Evolutionary conservation across 139 green algal species (phyloP), one percentile per base, ranked within the genome.

Genomic region (Chlamydomonas incerta): DNA sequence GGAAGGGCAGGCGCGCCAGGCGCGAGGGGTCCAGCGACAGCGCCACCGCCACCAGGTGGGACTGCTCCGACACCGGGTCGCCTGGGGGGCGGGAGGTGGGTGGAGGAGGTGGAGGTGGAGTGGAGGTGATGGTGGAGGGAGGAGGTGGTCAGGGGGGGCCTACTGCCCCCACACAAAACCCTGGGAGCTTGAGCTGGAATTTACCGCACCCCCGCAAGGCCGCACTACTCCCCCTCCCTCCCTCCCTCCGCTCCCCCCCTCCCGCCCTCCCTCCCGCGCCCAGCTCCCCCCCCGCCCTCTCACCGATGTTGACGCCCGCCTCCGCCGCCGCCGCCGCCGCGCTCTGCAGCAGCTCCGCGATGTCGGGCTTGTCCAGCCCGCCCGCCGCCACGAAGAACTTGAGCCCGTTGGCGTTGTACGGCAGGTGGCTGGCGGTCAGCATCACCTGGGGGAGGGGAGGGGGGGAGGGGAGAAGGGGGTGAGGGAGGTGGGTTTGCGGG

Each of bases 391-490:
- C 91, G 86, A 96, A 96, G 75, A 98, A 98, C 76, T 98, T 98
- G 81, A 97, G 93, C 2, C 94, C 95, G 82, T 98, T 99, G 72
- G 94, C 90, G 83, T 98, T 97, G 79, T 92, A 95, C 5, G 91
- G 91, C 88, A 98, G 92, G 92, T 98, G 96, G 34, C 87, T 95
- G 20, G 96, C 96, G 0, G 96, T 99, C 31, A 98, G 90, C 94
- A 98, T 99, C 73, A 99, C 76, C 76, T 72, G 62, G 4, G 41
- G 26, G 15, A 8, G 66, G 3, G 14, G 66, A 23, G 55, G 55
- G 55, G 17, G 55, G 55, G 55, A 3, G 55, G 55, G 55, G 55
- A 20, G 55, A 10, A 24, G 55, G 55, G 18, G 18, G 55, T 10
- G 18, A 10, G 18, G 2, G 55, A 10, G 18, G 50, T 57, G 50